These are phyloP conservation scores for Sclerospora graminicola DNA, from an alignment of 352 stramenopile genomes.

Conservation along the genomic window DNA sequence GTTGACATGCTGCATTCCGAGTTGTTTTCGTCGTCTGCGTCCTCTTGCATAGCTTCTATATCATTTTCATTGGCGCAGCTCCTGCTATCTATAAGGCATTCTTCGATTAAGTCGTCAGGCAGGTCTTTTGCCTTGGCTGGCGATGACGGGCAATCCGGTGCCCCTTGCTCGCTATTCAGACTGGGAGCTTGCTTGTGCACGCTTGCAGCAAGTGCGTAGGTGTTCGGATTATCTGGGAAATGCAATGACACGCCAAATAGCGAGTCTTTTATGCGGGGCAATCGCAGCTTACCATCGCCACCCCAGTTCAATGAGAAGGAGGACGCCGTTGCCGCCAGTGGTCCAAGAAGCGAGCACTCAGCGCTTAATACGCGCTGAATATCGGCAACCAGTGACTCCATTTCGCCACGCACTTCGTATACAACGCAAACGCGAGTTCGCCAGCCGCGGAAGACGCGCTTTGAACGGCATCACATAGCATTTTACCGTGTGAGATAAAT, in stretches of 20 bases:
- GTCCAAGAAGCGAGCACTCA: constrained; percentile 19
- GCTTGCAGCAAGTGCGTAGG: neutral
- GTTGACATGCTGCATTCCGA: constrained; percentile 4
- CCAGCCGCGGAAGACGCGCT: constrained; percentile 51
- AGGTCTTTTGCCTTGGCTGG: neutral
- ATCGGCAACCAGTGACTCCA: constrained; percentile 30
- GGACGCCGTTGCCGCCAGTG: neutral
- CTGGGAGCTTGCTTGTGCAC: constrained; percentile 2
- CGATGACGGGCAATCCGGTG: neutral
- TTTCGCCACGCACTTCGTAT: constrained; percentile 30
- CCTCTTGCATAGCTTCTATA: no score
- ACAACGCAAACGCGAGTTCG: constrained; percentile 34
- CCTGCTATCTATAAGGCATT: no score
- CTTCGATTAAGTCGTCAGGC: no score
- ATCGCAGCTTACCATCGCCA: constrained; percentile 14
- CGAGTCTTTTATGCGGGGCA: constrained; percentile 31
- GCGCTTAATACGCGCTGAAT: constrained; percentile 28
- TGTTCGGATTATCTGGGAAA: constrained; percentile 16
- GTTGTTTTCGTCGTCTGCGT: no score
- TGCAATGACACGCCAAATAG: constrained; percentile 26
- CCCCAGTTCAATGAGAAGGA: constrained; percentile 22
- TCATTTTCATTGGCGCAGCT: no score
- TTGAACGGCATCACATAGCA: neutral
- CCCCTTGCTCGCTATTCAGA: neutral
- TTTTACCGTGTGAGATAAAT: neutral